These are phyloP conservation scores for Cryphonectria naterciae DNA, from an alignment of 2,329 filamentous ascomycete genomes.

Conservation along the genomic window DNA sequence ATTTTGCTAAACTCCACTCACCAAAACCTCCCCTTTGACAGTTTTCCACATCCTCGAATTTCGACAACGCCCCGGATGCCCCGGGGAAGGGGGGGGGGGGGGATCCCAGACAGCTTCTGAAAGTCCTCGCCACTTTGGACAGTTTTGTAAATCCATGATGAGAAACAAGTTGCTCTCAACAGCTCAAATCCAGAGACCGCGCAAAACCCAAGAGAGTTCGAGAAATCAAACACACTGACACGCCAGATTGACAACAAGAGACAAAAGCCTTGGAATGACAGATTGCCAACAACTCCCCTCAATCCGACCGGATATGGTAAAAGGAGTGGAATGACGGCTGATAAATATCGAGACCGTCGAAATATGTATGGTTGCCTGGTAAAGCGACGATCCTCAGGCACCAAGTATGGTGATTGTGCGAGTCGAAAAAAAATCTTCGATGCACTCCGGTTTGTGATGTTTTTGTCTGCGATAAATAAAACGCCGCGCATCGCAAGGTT, in stretches of 20 bases:
- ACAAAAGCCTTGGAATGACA: conserved; percentile 19
- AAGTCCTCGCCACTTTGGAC: conserved; percentile 18
- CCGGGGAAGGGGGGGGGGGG: neutral
- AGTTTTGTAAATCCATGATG: conserved; percentile 9
- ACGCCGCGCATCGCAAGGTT: neutral
- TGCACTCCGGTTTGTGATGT: conserved; percentile 4
- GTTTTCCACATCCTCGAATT: conserved; percentile 22
- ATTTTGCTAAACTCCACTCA: conserved; percentile 29
- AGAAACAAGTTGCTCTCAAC: conserved; percentile 16
- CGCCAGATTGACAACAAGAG: conserved; percentile 23
- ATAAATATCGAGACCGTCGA: conserved; percentile 21
- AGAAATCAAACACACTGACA: conserved; percentile 22
- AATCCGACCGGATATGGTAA: conserved; percentile 25
- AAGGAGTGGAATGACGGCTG: conserved; percentile 27
- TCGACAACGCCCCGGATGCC: conserved; percentile 23
- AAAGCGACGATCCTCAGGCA: conserved; percentile 5
- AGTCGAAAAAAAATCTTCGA: conserved; percentile 1
- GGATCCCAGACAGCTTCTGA: conserved; percentile 13
- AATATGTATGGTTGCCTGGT: neutral
- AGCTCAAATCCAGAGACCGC: conserved; percentile 23
- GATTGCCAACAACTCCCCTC: conserved; percentile 26
- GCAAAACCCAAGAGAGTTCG: conserved; percentile 14
- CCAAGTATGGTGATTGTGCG: conserved; percentile 14
- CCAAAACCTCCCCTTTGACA: conserved; percentile 20
- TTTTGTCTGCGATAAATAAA: neutral